Percentiles rank a stretch among this genome's conserved stretches.
phyloP scores from a whole-genome alignment of 768 basidiomycete genomes.

The Butyriboletus loyo region DNA sequence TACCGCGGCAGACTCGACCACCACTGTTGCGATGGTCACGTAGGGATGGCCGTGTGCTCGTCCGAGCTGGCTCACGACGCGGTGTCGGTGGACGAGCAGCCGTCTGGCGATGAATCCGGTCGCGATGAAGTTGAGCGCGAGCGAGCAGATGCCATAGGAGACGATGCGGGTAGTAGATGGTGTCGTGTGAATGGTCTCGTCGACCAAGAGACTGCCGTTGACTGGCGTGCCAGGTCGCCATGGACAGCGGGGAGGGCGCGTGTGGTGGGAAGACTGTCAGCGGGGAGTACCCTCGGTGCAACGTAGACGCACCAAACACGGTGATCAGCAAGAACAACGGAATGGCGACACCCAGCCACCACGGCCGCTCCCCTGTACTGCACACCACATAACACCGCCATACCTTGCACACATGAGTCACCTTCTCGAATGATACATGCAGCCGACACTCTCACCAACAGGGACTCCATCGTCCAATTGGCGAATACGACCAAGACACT shows the following conservation, averaged over 20 bases:
- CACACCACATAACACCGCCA: slow-evolving; percentile 51
- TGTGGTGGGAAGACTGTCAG: background rate
- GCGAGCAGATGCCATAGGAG: slow-evolving; percentile 25
- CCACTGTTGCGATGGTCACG: slow-evolving; percentile 35
- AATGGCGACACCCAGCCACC: slow-evolving; percentile 33
- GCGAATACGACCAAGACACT: background rate
- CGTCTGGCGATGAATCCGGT: slow-evolving; percentile 30
- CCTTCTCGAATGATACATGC: background rate
- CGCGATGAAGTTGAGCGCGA: slow-evolving; percentile 28
- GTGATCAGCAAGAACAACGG: slow-evolving; percentile 38
- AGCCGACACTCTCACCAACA: background rate
- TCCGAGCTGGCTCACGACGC: slow-evolving; percentile 28
- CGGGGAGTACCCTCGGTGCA: background rate
- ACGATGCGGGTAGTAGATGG: slow-evolving; percentile 9
- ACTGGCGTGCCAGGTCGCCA: background rate
- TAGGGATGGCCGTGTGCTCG: slow-evolving; percentile 36
- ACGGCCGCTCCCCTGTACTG: slow-evolving; percentile 31
- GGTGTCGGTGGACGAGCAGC: slow-evolving; percentile 21
- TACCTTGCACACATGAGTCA: slow-evolving; percentile 25
- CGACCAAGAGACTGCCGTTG: slow-evolving; percentile 26
- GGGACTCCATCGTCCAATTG: slow-evolving; percentile 10
- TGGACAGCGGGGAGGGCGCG: background rate
- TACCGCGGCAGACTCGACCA: slow-evolving; percentile 45
- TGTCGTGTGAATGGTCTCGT: slow-evolving; percentile 1
- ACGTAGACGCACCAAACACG: slow-evolving; percentile 37